Evolutionary conservation across 2,329 filamentous ascomycete species (phyloP), one percentile per base, ranked within the genome.

Genomic region (Coniosporium tulheliwenetii): DNA sequence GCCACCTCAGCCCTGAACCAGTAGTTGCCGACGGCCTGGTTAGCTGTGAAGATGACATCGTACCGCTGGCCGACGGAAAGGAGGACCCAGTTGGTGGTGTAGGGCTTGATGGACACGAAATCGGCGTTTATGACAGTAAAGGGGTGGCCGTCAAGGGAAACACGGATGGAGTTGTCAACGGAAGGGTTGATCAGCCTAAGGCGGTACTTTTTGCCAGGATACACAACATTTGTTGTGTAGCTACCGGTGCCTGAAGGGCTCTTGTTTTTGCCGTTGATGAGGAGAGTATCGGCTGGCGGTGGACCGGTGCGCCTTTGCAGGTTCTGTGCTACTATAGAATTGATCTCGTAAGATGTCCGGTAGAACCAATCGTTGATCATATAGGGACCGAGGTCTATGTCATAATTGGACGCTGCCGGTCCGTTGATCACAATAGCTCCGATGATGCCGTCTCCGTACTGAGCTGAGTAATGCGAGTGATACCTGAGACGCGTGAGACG

Each of bases 181-280:
- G 59, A 62, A 10, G 57, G 58, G 50, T 70, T 71, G 50, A 70
- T 57, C 30, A 70, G 44, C 33, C 61, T 54, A 30, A 70, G 48
- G 36, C 59, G 52, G 46, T 69, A 60, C 45, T 57, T 63, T 48
- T 62, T 61, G 39, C 61, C 60, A 14, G 54, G 15, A n/a, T n/a
- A n/a, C n/a, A 45, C 45, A 14, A 55, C 37, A 10, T 43, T 53
- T 12, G 45, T 43, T 10, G 44, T 26, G 43, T 56, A 57, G 2
- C 40, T 41, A 10, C 55, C 55, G 30, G 57, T 58, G n/a, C 59
- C 60, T 10, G 49, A 51, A 13, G 47, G 42, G 31, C 66, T 59
- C 8, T 59, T 56, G 8, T 54, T 54, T 2, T 60, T 65, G 12
- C 68, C 66, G 29, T 61, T 57, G 15, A 55, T 52, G 14, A 65